Base-by-base conservation (phyloP, 2,329 filamentous ascomycete genomes). In the Aspergillus sp. region DNA sequence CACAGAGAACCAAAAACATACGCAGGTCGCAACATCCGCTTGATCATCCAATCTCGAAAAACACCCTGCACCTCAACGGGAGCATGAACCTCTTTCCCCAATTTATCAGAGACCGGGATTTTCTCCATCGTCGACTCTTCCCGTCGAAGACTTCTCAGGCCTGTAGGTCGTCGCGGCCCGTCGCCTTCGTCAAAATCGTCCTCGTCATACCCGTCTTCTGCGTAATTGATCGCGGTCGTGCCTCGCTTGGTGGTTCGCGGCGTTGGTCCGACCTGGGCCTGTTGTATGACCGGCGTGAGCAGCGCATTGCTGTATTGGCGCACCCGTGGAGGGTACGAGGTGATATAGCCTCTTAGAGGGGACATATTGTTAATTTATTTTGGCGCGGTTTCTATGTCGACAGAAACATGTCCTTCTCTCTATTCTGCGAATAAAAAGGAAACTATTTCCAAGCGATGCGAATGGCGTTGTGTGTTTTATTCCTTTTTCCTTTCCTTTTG, bases 201-300 rank as follows among this genome's bases (percentile, higher is more conserved):
- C 51, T 83, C 89, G 55, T 96, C 91, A 62, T 85, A 94, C 41
- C 90, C 90, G 65, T 97, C 91, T 65, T 98, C 93, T 27, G 93
- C 91, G 64, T 98, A 98, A 72, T 96, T 98, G 70, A 97, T 93
- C 53, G 91, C 87, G 32, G 88, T 93, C 2, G 93, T 97, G 48
- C 93, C 93, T 68, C 93, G 85, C 74, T 98, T 97, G 6, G 93
- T 97, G n/a, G 87, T 94, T 64, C 91, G 82, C 58, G 87, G 78
- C 49, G 79, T 73, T 35, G 84, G 80, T 27, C 81, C 83, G 48
- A 75, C 74, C 56, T 83, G 77, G 52, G 81, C 82, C 46, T 79
- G 78, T 52, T 85, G 86, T 51, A 91, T 79, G 52, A 93, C 82
- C 33, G 91, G 90, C 27, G 87, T 88, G 51, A 96, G 80, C 46